A percentile compares a stretch with the other conserved stretches of the same genome.
These are phyloP conservation scores for Psidium guajava DNA, from an alignment of 345 rosid genomes.

Conservation along the genomic window DNA sequence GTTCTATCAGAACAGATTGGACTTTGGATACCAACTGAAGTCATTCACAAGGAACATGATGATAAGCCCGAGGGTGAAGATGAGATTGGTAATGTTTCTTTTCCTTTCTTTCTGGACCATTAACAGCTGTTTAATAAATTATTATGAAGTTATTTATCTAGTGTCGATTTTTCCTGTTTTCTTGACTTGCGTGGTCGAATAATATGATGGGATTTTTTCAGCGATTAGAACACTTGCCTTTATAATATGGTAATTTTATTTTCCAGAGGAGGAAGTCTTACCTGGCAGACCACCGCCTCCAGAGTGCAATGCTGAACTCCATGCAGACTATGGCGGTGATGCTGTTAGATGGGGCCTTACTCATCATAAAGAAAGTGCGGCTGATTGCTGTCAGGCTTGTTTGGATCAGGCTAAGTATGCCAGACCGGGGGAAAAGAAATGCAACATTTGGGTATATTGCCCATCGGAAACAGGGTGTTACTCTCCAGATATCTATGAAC, in stretches of 20 bases:
- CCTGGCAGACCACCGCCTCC: slow-evolving; percentile 82
- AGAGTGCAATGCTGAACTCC: slow-evolving; percentile 76
- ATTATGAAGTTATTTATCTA: background rate
- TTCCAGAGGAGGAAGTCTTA: slow-evolving; percentile 60
- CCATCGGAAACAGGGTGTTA: slow-evolving; percentile 74
- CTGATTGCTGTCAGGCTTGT: slow-evolving; percentile 98
- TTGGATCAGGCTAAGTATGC: slow-evolving; percentile 77
- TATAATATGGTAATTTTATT: slow-evolving; percentile 18
- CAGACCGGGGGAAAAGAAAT: slow-evolving; percentile 66
- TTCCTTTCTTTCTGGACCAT: background rate
- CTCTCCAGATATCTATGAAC: slow-evolving; percentile 88
- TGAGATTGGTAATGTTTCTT: slow-evolving; percentile 45
- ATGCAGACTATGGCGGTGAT: slow-evolving; percentile 78
- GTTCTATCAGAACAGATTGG: slow-evolving; percentile 75
- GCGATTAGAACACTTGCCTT: background rate
- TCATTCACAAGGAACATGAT: slow-evolving; percentile 57
- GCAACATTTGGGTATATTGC: slow-evolving; percentile 98
- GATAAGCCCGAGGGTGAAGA: slow-evolving; percentile 81
- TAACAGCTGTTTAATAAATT: background rate
- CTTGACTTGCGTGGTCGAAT: background rate
- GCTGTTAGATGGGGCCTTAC: slow-evolving; percentile 99
- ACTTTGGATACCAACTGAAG: slow-evolving; percentile 75
- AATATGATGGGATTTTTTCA: background rate
- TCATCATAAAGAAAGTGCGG: slow-evolving; percentile 93
- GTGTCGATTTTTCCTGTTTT: background rate